Evolutionary conservation across 805 yeast genomes (phyloP).

Genomic region (Metschnikowia lochheadii): DNA sequence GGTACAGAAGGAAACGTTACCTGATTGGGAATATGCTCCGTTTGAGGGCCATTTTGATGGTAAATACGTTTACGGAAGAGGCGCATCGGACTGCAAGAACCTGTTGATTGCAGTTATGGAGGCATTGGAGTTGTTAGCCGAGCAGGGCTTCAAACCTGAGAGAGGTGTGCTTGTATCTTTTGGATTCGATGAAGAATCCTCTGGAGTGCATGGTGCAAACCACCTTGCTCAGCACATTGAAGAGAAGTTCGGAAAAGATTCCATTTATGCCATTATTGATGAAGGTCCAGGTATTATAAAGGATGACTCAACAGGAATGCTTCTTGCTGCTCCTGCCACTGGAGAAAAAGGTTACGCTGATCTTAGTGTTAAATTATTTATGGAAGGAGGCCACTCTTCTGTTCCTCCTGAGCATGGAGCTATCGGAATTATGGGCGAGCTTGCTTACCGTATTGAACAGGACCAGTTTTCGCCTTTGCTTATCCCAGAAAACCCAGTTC

Average conservation of each 20-base stretch:
- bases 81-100: slow-evolving; percentile 72
- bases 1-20: slow-evolving; percentile 14
- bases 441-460: slow-evolving; percentile 52
- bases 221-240: slow-evolving; percentile 9
- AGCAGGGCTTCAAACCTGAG: slow-evolving; percentile 10
- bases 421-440: slow-evolving; percentile 66
- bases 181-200: slow-evolving; percentile 19
- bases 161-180: slow-evolving; percentile 15
- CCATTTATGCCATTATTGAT: slow-evolving; percentile 17
- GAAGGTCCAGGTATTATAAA: slow-evolving; percentile 17
- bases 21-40: slow-evolving; percentile 16
- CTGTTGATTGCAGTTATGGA: slow-evolving; percentile 63
- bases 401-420: slow-evolving; percentile 79
- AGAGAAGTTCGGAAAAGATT: slow-evolving; percentile 13
- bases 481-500: slow-evolving; percentile 55
- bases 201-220: slow-evolving; percentile 14
- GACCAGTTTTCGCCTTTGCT: slow-evolving; percentile 50
- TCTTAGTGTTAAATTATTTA: slow-evolving; percentile 34
- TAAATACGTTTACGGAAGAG: slow-evolving; percentile 67
- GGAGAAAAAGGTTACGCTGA: slow-evolving; percentile 18
- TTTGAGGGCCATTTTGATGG: slow-evolving; percentile 16
- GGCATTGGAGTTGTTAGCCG: slow-evolving; percentile 15
- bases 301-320: slow-evolving; percentile 9
- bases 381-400: slow-evolving; percentile 79
- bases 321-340: slow-evolving; percentile 15